Evolutionary conservation across 192 early-diverging fungal species (phyloP), one percentile per base, ranked within the genome.

Genomic region (Kappamyces sp.): DNA sequence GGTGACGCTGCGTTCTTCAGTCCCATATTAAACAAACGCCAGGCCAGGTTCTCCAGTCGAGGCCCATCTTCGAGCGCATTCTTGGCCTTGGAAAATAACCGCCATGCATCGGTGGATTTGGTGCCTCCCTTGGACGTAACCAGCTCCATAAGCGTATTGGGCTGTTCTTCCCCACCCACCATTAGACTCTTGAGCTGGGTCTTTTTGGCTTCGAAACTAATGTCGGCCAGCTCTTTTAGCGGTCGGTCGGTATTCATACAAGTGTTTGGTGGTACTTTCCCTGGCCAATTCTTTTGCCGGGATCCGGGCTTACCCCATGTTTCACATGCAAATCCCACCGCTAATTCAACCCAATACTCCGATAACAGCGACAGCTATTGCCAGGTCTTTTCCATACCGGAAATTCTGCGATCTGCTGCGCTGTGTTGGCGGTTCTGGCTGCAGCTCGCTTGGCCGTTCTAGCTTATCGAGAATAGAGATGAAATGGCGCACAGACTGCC

Each of bases 11-110:
- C 70, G 37, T 74, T 70, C 46, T 72, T 63, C 38, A 85, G 61
- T 8, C 68, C 75, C 77, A 86, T 81, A 15, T 84, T 83, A 86
- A 90, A 88, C 69, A 90, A 79, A 32, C 90, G 69, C 90, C 90
- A 93, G 5, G 85, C 80, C 58, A 90, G 57, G 66, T 91, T 93
- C 66, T 93, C 90, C 5, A 91, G 72, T 34, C 90, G 69, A 34
- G 75, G 75, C 8, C 89, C 90, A 39, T 89, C 79, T 9, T 87
- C 86, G 35, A 93, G 62, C 4, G 80, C 80, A 40, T 86, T 81
- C 66, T 89, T 90, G 37, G 87, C 87, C 68, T 90, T 90, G 5
- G 86, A 84, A 51, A 78, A 89, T 55, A 93, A 69, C 38, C 77
- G 72, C 90, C 90, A 93, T 3, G 85, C 66, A 49, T 88, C 50